Base-by-base conservation (phyloP, 1,284 basidiomycete species). In the Phaffia rhodozyma region DNA sequence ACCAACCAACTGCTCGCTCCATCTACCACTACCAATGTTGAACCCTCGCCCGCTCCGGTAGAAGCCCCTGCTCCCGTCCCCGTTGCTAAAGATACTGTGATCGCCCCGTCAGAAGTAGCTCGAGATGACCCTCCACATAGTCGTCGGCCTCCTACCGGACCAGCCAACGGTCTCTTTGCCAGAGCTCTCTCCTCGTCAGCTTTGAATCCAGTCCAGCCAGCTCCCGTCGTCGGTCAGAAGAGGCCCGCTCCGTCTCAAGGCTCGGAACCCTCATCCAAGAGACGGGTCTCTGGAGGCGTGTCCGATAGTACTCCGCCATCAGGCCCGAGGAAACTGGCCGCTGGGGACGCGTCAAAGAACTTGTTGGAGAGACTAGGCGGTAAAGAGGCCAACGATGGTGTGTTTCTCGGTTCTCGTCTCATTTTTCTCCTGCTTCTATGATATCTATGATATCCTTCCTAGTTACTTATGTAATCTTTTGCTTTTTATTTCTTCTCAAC, bases 161-260 rank as follows among this genome's bases (percentile, higher is more conserved):
- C 25, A 5, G 29, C 6, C 27, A 50, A 55, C 4, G 58, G 58
- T 34, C 23, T 62, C 11, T 62, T 62, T 34, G 47, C 53, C 43
- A 50, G 32, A 32, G 61, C 61, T 13, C 25, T 62, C 55, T 54
- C 61, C 34, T 55, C 53, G 0, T 55, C 60, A 29, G 50, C 61
- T 34, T 55, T 54, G 27, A 55, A 61, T 48, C 34, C 52, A 6
- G 43, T 34, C 38, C 52, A 25, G 21, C 29, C 54, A n/a, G 54
- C 54, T 55, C n/a, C 54, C 9, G 29, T 23, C 23, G 29, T n/a
- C 13, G 54, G 54, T 23, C 51, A 47, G 54, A 62, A 62, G 43
- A 54, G 61, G 4, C 6, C 61, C 34, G 55, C 6, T 0, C 52
- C 54, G 23, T 13, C 34, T 29, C 16, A 23, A 21, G 47, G 27